These are phyloP conservation scores for Pyrrhoderma noxium DNA, from an alignment of 1,284 basidiomycete species.

Conservation along the genomic window DNA sequence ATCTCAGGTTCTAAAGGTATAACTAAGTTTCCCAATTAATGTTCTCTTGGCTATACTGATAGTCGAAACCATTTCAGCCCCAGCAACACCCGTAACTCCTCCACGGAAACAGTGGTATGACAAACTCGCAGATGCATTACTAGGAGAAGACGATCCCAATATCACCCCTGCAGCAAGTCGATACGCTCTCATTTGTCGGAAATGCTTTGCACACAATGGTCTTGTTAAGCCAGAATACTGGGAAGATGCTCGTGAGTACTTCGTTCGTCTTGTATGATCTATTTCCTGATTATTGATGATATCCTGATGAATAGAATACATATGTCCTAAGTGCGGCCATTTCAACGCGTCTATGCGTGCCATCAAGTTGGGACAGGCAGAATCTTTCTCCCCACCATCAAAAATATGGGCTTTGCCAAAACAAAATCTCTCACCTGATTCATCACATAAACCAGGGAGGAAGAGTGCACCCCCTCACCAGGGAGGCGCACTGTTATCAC, in stretches of 20 bases:
- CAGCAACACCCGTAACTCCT: slow-evolving; percentile 41
- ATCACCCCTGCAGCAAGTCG: slow-evolving; percentile 45
- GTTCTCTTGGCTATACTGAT: slow-evolving; percentile 2
- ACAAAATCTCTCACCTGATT: too few relatives aligned
- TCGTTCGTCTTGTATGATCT: slow-evolving; percentile 8
- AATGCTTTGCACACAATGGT: slow-evolving; percentile 92
- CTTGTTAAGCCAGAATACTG: slow-evolving; percentile 85
- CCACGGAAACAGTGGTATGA: slow-evolving; percentile 83
- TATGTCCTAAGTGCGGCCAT: slow-evolving; percentile 67
- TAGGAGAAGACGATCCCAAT: slow-evolving; percentile 74
- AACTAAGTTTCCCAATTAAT: not conserved
- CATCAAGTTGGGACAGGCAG: slow-evolving; percentile 24
- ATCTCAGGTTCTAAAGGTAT: not conserved
- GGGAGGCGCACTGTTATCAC: too few relatives aligned
- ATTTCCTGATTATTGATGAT: slow-evolving; percentile 8
- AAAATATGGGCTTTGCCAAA: too few relatives aligned
- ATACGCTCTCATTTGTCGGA: slow-evolving; percentile 92
- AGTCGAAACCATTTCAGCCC: slow-evolving; percentile 21
- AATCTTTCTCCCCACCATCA: not conserved
- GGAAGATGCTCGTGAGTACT: slow-evolving; percentile 79
- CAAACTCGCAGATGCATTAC: slow-evolving; percentile 77
- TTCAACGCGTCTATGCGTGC: slow-evolving; percentile 57
- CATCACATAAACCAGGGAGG: too few relatives aligned
- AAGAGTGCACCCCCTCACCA: too few relatives aligned
- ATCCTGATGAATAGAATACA: slow-evolving; percentile 46